Base-by-base conservation (phyloP, 2,329 filamentous ascomycete species). In the Colletotrichum musae region DNA sequence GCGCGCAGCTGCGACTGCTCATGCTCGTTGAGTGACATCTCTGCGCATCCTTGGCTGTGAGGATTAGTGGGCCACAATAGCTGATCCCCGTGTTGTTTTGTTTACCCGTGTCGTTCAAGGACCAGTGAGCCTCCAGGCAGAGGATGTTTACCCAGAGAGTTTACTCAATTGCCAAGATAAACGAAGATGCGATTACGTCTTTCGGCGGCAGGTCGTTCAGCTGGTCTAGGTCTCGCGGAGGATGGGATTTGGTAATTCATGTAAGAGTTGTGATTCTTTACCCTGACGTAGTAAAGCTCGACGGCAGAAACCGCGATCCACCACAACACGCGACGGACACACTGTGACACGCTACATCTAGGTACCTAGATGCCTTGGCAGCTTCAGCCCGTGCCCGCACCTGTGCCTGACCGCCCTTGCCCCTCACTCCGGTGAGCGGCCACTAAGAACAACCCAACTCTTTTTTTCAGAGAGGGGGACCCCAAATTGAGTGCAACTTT, bases 1-100 rank as follows among this genome's bases (percentile, higher is more conserved):
- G 87, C 87, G 76, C 92, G 90, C 70, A 97, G 85, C 77, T 94
- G 91, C 58, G 84, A 81, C 52, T 86, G 84, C 70, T 91, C 88
- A 71, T 86, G 82, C 62, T 86, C 81, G 67, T 83, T 88, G 70
- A 91, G 83, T 68, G 82, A 80, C 88, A 90, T 90, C 48, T 69
- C 73, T 70, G 59, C 26, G 60, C 70, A 71, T 71, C 64, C 64
- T 63, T 32, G 47, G 58, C 54, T 21, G 58, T 39, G 32, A 10
- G 32, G 32, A 36, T 9, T 7, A 10, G 32, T 36, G 13, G 36
- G 41, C 4, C 9, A 36, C 39, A 1, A 2, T 15, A 15, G n/a
- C n/a, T 32, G 15, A 26, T 26, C 43, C 36, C 60, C 21, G 5
- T 24, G 15, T 52, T n/a, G 26, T 43, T 51, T 24, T 36, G 13